Evolutionary conservation across 192 early-diverging fungal genomes (phyloP), one percentile per base, ranked within the genome.

Genomic region (Helicostylum pulchrum): DNA sequence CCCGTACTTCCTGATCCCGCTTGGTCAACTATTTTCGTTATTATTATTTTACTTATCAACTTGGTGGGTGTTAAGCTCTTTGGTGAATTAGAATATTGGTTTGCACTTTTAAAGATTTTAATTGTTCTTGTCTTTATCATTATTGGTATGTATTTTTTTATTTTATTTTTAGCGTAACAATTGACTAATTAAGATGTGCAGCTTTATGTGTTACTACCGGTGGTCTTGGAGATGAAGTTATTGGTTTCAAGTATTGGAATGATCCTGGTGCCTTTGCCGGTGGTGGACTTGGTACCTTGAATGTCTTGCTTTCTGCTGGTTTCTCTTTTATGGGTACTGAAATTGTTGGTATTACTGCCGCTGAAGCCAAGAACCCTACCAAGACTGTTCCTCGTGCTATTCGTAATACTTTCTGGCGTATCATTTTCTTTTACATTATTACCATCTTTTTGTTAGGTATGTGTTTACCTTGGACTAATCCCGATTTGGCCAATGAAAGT

Each of bases 51-150:
- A 23, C 15, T 69, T 19, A 71, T 89, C 42, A 89, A 93, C 75
- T 49, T 79, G 80, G 30, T 85, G 85, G 54, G 75, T 73, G 62
- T 51, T 42, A 81, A 78, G 52, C 84, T 88, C 12, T 97, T 91
- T 82, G 95, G 93, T 64, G 95, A 97, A 72, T 68, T 84, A 6
- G 95, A 97, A 78, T 94, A 90, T 67, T 85, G 82, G 82, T 79
- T 94, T 56, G 80, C 87, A 2, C 45, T 85, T 34, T 84, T 90
- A 78, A 94, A 94, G 71, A 83, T 94, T 42, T 63, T 88, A 19
- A 77, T 88, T 15, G 87, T 93, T 32, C 52, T 89, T 31, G 74
- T 93, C 7, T 94, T 94, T 67, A 77, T 93, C 53, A 76, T 93
- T 57, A 78, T 93, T 64, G 85, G 82, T 66, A 39, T 47, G 43